Evolutionary conservation across 305 asterid species (phyloP).

Genomic region (Fraxinus paxiana): DNA sequence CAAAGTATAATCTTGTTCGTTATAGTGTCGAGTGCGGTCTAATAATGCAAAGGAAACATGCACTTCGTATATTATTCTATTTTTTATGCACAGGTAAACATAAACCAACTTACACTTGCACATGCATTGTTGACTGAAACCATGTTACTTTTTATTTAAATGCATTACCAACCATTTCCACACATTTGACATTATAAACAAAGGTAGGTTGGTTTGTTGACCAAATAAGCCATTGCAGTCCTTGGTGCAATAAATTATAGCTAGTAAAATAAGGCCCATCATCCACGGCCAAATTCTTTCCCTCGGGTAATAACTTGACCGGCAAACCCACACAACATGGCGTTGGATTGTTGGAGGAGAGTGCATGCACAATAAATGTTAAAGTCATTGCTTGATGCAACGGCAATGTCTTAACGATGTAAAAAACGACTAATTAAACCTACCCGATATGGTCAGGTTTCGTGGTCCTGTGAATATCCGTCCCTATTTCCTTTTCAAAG

Average conservation of each 20-base stretch:
- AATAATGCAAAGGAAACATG: neutral
- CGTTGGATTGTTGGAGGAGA: constrained; percentile 19
- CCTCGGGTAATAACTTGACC: constrained; percentile 23
- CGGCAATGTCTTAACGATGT: neutral
- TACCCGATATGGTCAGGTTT: neutral
- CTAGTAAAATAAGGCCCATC: constrained; percentile 14
- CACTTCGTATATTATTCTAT: neutral
- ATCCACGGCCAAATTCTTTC: constrained; percentile 26
- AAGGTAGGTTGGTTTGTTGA: constrained; percentile 43
- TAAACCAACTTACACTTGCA: constrained; percentile 41
- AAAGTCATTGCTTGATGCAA: constrained; percentile 1
- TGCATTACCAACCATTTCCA: constrained; percentile 44
- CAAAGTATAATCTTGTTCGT: neutral
- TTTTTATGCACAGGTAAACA: constrained; percentile 30
- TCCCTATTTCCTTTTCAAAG: neutral
- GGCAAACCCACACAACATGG: constrained; percentile 15
- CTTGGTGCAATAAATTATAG: constrained; percentile 20
- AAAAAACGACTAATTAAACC: neutral
- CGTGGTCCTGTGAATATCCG: neutral
- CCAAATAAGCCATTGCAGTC: constrained; percentile 38
- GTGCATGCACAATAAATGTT: constrained; percentile 22
- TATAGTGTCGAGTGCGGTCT: neutral
- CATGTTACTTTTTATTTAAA: constrained; percentile 56
- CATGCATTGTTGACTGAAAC: constrained; percentile 69
- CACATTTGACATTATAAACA: constrained; percentile 50